A percentile compares a stretch with the other conserved stretches of the same genome.
Conservation (phyloP, 2,329 filamentous ascomycete genomes). For the Apiospora koreana region DNA sequence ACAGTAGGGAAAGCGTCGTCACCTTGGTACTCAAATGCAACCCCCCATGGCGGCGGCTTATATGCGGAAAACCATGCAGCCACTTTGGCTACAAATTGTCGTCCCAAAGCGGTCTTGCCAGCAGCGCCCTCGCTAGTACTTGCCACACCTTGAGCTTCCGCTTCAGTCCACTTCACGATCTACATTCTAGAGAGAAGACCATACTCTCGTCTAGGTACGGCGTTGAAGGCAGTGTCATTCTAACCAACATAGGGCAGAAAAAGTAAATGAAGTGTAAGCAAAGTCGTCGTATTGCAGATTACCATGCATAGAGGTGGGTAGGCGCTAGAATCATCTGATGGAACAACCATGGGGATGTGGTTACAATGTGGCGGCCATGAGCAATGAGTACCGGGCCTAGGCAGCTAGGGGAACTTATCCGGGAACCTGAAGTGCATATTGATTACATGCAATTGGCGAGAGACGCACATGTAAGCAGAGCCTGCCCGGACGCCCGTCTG, state of each 20-base stretch:
- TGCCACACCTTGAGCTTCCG: background rate
- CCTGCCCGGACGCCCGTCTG: background rate
- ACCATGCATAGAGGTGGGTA: background rate
- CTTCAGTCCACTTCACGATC: background rate
- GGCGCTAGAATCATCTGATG: background rate
- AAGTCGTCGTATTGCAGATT: conserved; percentile 1
- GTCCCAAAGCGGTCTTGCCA: background rate
- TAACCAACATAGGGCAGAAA: background rate
- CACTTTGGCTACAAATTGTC: background rate
- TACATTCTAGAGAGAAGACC: background rate
- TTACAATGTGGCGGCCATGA: background rate
- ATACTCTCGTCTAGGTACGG: background rate
- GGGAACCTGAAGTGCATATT: background rate
- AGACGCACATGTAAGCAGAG: background rate
- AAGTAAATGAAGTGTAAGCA: background rate
- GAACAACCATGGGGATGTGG: background rate
- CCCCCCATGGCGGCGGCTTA: background rate
- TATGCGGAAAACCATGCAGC: background rate
- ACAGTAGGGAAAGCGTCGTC: background rate
- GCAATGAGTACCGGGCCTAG: background rate
- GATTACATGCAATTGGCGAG: background rate
- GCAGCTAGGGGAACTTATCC: background rate
- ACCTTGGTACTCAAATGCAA: background rate
- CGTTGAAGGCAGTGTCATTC: background rate
- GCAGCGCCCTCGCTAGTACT: background rate